Base-by-base conservation (phyloP, 257 asterid genomes). In the Ehretia macrophylla region DNA sequence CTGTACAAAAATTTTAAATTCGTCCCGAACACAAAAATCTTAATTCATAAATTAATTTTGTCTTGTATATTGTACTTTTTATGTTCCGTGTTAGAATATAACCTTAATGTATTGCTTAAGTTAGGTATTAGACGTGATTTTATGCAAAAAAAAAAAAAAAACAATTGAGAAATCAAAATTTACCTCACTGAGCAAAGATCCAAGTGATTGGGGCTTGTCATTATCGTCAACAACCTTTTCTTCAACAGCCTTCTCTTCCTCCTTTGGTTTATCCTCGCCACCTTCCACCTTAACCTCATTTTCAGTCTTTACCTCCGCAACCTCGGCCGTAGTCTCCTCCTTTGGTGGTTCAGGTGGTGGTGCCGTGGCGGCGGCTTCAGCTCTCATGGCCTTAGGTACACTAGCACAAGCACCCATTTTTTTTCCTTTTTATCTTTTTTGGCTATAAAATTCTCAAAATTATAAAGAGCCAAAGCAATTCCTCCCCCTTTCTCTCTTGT, bases 371-470 rank as follows among this genome's bases (percentile, higher is more conserved):
- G 65, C 50, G 57, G 62, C 70, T 22, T 73, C 74, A 20, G n/a
- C 77, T 64, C 68, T 80, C 83, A 78, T 73, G 62, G 58, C 76
- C 68, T 83, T 83, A 1, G 78, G 70, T 10, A 77, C 80, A 66
- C 84, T 83, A 45, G 86, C 82, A 52, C 89, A 83, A 10, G 85
- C 82, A 50, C 85, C 89, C 89, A 83, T 79, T 51, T 52, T 52
- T 51, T 32, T 42, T 11, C 11, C 44, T 38, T 37, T 3, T 0
- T 10, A 4, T 3, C 10, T 50, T 13, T 35, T 35, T 54, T 56
- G n/a, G n/a, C n/a, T n/a, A n/a, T n/a, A 51, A 23, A 11, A n/a
- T 19, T 27, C 35, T 27, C 3, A 27, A 27, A 27, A 6, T 27
- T 27, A 47, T 8, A 13, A 46, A 62, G 56, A 9, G 39, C 56